Base-by-base conservation (phyloP, 116 monocot genomes). In the Posidonia oceanica region DNA sequence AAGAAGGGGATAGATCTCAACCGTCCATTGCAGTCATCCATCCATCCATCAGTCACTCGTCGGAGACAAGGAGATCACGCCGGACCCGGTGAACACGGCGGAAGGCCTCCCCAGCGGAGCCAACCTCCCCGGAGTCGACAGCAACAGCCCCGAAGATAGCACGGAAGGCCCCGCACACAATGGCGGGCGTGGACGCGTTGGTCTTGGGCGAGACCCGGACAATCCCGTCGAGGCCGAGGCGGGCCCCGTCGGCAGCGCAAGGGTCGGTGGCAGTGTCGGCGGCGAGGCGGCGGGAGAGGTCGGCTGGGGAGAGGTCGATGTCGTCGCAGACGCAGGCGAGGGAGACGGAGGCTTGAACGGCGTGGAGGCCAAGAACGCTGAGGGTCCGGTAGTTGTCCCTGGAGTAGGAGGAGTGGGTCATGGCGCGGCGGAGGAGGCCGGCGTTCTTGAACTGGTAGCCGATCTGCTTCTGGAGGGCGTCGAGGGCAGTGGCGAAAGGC, bases 361-460 rank as follows among this genome's bases (percentile, higher is more conserved):
- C 57, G 81, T 59, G 52, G 58, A 87, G 71, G 64, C 87, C 87
- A 14, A 87, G 79, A 71, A 83, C 59, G 71, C 70, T 64, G n/a
- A 87, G 78, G 5, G 87, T 64, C 20, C 76, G 80, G 64, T 67
- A 68, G 78, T 87, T 87, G 15, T 83, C 83, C 36, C 41, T 68
- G 67, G 87, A 87, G 78, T 78, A 87, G 67, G 87, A 83, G 6
- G 87, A 57, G 75, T 87, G 87, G 2, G 87, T 87, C 81, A 83
- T 75, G 36, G 87, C 83, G 5, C 80, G 80, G 21, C 79, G 80
- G 29, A 87, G 76, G 22, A 87, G 87, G 39, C 73, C 71, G 1
- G 76, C 16, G 41, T 71, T 36, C 29, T 76, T 54, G 83, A 87
- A 87, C 4, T 61, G 14, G 68, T 87, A 87, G 20, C 66, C 74